Evolutionary conservation across 352 stramenopile species (phyloP), one percentile per base, ranked within the genome.

Genomic region (Globisporangium megalacanthum): DNA sequence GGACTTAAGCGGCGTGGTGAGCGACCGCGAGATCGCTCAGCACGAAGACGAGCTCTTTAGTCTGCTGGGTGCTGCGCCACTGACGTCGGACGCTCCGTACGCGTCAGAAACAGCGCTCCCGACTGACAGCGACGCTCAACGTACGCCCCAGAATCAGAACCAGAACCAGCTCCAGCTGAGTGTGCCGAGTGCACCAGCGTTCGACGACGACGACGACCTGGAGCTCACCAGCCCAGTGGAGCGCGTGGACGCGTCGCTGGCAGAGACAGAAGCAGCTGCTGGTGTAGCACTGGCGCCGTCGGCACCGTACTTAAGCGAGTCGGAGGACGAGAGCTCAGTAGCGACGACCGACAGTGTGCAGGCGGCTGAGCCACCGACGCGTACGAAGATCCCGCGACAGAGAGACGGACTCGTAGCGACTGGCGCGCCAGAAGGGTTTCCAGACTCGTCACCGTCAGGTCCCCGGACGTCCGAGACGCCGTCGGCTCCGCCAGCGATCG

Each of bases 31-130:
- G 54, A 84, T 89, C 59, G 61, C 48, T 25, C 69, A 76, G 47
- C 78, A 87, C 46, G 79, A 89, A 54, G 73, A 88, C 15, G 72
- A 85, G 13, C 61, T 89, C 8, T 55, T 84, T 50, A 64, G 66
- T 29, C 57, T 91, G 15, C 58, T 87, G 20, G 66, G 66, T 5
- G 65, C 54, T 1, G 56, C 44, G 31, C 42, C 47, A 14, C 49
- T 44, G 50, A 36, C 14, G 15, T 48, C 19, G 33, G 41, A 54
- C 11, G 59, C 31, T 20, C 17, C 48, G 22, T 46, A 48, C 20
- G 56, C 50, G 11, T 37, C 31, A 2, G 8, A 31, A 22, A 52
- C 1, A 19, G 35, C 13, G 22, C 25, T 29, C 25, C 1, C 29
- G n/a, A 6, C 15, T 4, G 36, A 15, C 50, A 31, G 49, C 41